phyloP scores from a whole-genome alignment of 306 rosid genomes.

The Quercus variabilis region DNA sequence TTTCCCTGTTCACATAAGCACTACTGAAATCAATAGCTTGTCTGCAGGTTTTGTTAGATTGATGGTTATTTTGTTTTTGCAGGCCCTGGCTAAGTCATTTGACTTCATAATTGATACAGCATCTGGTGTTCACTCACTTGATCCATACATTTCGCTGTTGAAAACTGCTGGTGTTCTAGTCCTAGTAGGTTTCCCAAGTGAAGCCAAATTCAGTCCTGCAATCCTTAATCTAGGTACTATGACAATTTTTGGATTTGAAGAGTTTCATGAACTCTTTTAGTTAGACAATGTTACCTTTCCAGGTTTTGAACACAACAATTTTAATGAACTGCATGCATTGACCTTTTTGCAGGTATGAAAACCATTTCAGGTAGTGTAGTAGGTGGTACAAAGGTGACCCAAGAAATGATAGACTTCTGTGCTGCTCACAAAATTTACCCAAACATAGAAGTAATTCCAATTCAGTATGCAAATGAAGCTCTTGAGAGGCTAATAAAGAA shows the following conservation, averaged over 20 bases:
- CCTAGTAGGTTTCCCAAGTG: slow-evolving; percentile 74
- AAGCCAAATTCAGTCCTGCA: slow-evolving; percentile 65
- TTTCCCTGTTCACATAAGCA: not conserved
- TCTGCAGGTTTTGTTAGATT: slow-evolving; percentile 5
- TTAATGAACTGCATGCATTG: not conserved
- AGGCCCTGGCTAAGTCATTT: slow-evolving; percentile 63
- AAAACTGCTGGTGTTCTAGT: slow-evolving; percentile 57
- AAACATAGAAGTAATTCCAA: slow-evolving; percentile 69
- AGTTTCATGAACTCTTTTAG: slow-evolving; percentile 2
- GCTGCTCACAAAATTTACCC: slow-evolving; percentile 61
- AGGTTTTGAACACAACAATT: not conserved
- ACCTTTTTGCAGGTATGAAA: slow-evolving; percentile 47
- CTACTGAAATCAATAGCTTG: not conserved
- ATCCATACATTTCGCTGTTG: slow-evolving; percentile 68
- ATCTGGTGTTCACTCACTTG: slow-evolving; percentile 83
- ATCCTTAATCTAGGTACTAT: slow-evolving; percentile 55
- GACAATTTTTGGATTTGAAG: not conserved
- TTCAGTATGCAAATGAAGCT: slow-evolving; percentile 79
- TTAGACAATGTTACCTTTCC: not conserved
- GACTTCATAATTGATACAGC: slow-evolving; percentile 84
- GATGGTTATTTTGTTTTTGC: slow-evolving; percentile 1
- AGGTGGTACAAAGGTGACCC: slow-evolving; percentile 66
- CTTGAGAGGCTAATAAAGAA: slow-evolving; percentile 65
- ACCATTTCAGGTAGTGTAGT: slow-evolving; percentile 56
- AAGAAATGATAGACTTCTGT: slow-evolving; percentile 79